Conservation (phyloP, 2,329 filamentous ascomycete species). For the Penicillium griseofulvum region DNA sequence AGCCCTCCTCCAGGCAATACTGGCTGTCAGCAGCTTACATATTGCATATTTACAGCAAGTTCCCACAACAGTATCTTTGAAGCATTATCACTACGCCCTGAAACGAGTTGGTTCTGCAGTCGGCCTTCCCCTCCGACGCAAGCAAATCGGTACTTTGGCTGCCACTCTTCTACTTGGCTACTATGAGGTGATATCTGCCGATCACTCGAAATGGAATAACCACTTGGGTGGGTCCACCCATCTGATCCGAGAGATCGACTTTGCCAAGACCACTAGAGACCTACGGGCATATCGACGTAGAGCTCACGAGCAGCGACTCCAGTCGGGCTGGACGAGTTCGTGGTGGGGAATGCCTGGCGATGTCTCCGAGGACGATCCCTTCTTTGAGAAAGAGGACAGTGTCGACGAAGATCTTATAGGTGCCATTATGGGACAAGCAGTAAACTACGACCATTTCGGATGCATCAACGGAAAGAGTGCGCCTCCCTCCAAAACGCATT, state of each 20-base stretch:
- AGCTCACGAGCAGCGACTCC: slow-evolving; percentile 35
- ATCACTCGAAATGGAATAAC: slow-evolving; percentile 93
- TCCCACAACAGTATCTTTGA: slow-evolving; percentile 75
- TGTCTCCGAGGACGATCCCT: slow-evolving; percentile 42
- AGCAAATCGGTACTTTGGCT: slow-evolving; percentile 78
- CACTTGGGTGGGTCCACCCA: slow-evolving; percentile 83
- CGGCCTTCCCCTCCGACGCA: slow-evolving; percentile 64
- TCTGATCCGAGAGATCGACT: slow-evolving; percentile 78
- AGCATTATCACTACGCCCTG: slow-evolving; percentile 86
- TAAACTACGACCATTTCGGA: slow-evolving; percentile 60
- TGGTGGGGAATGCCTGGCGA: slow-evolving; percentile 30
- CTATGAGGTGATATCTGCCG: slow-evolving; percentile 91
- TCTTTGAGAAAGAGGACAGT: slow-evolving; percentile 45
- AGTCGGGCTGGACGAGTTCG: slow-evolving; percentile 21
- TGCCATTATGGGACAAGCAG: slow-evolving; percentile 55
- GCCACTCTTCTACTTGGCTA: slow-evolving; percentile 82
- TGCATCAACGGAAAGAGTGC: slow-evolving; percentile 41
- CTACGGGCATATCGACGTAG: slow-evolving; percentile 64
- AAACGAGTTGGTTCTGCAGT: slow-evolving; percentile 76
- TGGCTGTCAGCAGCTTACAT: slow-evolving; percentile 82
- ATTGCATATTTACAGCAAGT: slow-evolving; percentile 77
- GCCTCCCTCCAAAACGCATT: slow-evolving; percentile 31
- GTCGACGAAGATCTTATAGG: slow-evolving; percentile 60
- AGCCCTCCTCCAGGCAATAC: slow-evolving; percentile 84
- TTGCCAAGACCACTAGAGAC: slow-evolving; percentile 67